A percentile compares a stretch with the other conserved stretches of the same genome.
Conservation (phyloP, 371 early-diverging fungal genomes). For the Syncephalastrum racemosum region DNA sequence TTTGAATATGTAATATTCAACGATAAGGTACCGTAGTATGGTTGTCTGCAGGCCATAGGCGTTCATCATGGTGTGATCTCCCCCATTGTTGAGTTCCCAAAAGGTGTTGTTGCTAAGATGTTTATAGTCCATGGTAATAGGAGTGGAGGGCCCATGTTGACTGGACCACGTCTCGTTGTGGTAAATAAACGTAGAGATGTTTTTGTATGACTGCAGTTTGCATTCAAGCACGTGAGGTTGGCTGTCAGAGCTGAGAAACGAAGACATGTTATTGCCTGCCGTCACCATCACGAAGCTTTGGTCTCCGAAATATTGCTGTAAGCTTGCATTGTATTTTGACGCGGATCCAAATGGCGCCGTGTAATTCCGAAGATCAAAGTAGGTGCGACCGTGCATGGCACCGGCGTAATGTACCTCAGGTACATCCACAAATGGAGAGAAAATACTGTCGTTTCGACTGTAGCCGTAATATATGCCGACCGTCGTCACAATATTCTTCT, state of each 20-base stretch:
- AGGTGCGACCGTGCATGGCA: conserved; percentile 18
- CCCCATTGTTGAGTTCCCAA: neutral
- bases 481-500: conserved; percentile 10
- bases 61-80: conserved; percentile 8
- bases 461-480: conserved; percentile 5
- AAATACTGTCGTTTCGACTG: neutral
- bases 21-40: conserved; percentile 2
- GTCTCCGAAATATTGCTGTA: conserved; percentile 11
- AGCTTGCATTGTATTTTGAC: neutral
- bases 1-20: neutral
- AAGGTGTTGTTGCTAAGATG: conserved; percentile 8
- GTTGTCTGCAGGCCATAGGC: conserved; percentile 14
- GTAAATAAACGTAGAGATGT: conserved; percentile 6
- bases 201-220: conserved; percentile 3
- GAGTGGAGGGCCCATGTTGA: neutral
- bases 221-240: conserved; percentile 10
- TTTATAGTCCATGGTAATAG: conserved; percentile 9
- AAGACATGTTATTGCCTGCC: neutral
- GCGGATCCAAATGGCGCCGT: neutral
- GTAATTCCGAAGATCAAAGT: conserved; percentile 8
- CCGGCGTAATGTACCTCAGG: conserved; percentile 14
- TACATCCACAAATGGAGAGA: neutral
- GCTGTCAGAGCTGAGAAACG: too few relatives aligned
- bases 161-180: neutral
- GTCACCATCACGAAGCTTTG: conserved; percentile 15